Percentiles rank a stretch among this genome's conserved stretches.
These are phyloP conservation scores for Nicotiana sylvestris DNA, from an alignment of 257 asterid genomes.

Conservation along the genomic window DNA sequence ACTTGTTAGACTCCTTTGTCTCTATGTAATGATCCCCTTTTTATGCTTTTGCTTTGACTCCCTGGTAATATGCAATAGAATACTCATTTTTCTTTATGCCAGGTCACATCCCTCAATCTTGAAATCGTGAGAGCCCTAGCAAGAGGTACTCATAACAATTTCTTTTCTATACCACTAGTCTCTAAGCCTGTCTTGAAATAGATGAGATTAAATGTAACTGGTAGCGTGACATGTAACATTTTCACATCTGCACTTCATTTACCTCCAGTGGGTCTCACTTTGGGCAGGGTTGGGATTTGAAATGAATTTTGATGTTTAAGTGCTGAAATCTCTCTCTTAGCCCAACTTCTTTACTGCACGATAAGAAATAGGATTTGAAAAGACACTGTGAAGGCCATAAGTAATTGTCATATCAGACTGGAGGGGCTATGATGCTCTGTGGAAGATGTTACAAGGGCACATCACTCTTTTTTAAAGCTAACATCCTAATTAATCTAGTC, in stretches of 20 bases:
- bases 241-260: neutral
- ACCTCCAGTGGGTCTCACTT: neutral
- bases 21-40: neutral
- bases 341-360: neutral
- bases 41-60: neutral
- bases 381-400: neutral
- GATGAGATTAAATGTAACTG: neutral
- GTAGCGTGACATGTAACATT: neutral
- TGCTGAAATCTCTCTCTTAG: neutral
- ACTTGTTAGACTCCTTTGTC: neutral
- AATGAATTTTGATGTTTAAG: neutral
- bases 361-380: conserved; percentile 1
- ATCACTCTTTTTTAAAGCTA: neutral
- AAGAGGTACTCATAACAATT: conserved; percentile 48
- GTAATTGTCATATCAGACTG: neutral
- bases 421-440: neutral
- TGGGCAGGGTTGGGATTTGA: neutral
- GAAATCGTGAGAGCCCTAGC: conserved; percentile 92
- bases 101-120: conserved; percentile 92
- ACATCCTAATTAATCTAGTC: neutral
- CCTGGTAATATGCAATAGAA: neutral
- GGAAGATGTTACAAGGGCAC: neutral
- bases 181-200: neutral
- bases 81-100: conserved; percentile 16
- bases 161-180: neutral